Evolutionary conservation across 495 filamentous ascomycete genomes (phyloP).

Genomic region (Aspergillus biplanus): DNA sequence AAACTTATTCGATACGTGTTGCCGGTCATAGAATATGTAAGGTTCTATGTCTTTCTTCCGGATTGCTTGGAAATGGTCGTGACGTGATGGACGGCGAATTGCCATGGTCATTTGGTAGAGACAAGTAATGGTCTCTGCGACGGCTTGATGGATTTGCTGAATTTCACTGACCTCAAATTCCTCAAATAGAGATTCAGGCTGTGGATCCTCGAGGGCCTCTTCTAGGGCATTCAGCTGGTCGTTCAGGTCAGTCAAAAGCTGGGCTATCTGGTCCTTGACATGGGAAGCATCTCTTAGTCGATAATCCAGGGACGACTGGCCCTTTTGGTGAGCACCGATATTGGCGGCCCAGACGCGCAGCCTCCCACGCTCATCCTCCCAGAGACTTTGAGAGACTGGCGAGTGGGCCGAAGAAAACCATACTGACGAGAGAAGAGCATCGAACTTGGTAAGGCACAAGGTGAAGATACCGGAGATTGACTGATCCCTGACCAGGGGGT

Average conservation of each 20-base stretch:
- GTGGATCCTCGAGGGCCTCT: neutral
- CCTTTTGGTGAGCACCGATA: slow-evolving; percentile 47
- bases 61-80: slow-evolving; percentile 23
- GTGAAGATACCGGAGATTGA: neutral
- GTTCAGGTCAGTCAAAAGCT: slow-evolving; percentile 29
- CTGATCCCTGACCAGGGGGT: no score
- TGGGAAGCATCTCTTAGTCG: slow-evolving; percentile 50
- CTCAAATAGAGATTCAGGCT: neutral
- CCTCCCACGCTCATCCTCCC: slow-evolving; percentile 39
- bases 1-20: slow-evolving; percentile 25
- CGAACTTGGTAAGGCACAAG: neutral
- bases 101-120: slow-evolving; percentile 33
- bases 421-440: neutral
- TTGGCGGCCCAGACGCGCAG: slow-evolving; percentile 51
- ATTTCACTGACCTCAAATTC: slow-evolving; percentile 14
- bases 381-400: slow-evolving; percentile 13
- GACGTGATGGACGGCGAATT: slow-evolving; percentile 29
- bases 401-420: slow-evolving; percentile 10
- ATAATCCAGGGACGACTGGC: slow-evolving; percentile 48
- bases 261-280: slow-evolving; percentile 26
- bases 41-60: slow-evolving; percentile 7
- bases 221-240: slow-evolving; percentile 34
- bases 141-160: slow-evolving; percentile 1
- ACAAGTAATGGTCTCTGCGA: slow-evolving; percentile 16
- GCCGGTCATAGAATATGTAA: slow-evolving; percentile 15